Conservation (phyloP, 352 stramenopile species). For the Globisporangium mamillatum region DNA sequence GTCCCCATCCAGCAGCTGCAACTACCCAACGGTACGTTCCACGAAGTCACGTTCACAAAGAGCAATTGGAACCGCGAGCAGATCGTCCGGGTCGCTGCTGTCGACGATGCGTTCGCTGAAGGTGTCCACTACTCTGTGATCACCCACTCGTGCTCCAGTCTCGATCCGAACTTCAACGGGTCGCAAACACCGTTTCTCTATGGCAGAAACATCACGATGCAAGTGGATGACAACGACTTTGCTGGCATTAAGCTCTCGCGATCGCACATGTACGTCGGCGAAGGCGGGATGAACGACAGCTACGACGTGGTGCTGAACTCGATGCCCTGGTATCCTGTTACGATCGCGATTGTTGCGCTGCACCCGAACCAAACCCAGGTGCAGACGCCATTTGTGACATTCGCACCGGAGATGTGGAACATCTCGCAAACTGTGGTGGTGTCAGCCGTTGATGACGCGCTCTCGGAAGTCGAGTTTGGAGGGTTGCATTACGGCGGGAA, state of each 20-base stretch:
- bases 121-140: conserved; percentile 61
- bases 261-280: conserved; percentile 52
- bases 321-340: conserved; percentile 55
- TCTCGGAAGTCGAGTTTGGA: conserved; percentile 60
- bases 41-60: conserved; percentile 41
- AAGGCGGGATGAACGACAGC: conserved; percentile 51
- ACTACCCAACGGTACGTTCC: conserved; percentile 19
- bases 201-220: conserved; percentile 51
- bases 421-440: conserved; percentile 41
- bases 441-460: conserved; percentile 47
- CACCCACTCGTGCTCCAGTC: conserved; percentile 38
- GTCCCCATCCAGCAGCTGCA: conserved; percentile 40
- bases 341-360: conserved; percentile 39
- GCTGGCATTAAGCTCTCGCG: conserved; percentile 50
- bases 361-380: conserved; percentile 42
- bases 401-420: conserved; percentile 50
- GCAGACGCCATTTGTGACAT: conserved; percentile 27
- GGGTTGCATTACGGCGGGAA: conserved; percentile 56
- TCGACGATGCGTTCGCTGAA: conserved; percentile 60
- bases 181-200: conserved; percentile 56
- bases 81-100: conserved; percentile 42
- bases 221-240: conserved; percentile 71
- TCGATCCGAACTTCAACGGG: conserved; percentile 57
- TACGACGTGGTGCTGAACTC: conserved; percentile 61
- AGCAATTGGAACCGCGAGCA: conserved; percentile 74